These are phyloP conservation scores for Tulasnella calospora DNA, from an alignment of 768 basidiomycete genomes.

Conservation along the genomic window DNA sequence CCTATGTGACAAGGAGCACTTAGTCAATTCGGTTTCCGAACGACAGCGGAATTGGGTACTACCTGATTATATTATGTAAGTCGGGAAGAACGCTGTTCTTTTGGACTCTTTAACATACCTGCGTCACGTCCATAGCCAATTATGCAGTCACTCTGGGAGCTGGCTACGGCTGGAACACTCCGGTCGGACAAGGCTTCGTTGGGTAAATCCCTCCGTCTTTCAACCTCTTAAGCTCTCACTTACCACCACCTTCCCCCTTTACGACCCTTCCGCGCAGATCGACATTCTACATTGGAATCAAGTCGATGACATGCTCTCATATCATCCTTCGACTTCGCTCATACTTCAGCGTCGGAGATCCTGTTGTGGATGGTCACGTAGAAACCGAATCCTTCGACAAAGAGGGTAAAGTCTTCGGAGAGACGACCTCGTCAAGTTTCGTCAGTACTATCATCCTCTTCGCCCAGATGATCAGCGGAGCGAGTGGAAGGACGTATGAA, in stretches of 20 bases:
- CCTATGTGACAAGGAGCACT: neutral
- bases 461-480: neutral
- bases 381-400: neutral
- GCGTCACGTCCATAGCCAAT: neutral
- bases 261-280: neutral
- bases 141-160: neutral
- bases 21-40: neutral
- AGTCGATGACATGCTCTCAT: constrained; percentile 14
- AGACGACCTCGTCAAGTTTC: neutral
- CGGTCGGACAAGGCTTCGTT: neutral
- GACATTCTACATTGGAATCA: neutral
- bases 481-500: neutral
- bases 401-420: neutral
- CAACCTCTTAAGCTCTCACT: neutral
- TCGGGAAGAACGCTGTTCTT: neutral
- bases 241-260: neutral
- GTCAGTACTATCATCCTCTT: neutral
- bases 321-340: constrained; percentile 15
- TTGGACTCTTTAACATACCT: neutral
- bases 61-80: constrained; percentile 13
- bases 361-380: neutral
- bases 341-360: neutral
- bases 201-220: neutral
- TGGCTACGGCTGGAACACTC: neutral
- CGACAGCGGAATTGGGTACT: neutral